Conservation (phyloP, 352 stramenopile species). For the Pythium coloratum region DNA sequence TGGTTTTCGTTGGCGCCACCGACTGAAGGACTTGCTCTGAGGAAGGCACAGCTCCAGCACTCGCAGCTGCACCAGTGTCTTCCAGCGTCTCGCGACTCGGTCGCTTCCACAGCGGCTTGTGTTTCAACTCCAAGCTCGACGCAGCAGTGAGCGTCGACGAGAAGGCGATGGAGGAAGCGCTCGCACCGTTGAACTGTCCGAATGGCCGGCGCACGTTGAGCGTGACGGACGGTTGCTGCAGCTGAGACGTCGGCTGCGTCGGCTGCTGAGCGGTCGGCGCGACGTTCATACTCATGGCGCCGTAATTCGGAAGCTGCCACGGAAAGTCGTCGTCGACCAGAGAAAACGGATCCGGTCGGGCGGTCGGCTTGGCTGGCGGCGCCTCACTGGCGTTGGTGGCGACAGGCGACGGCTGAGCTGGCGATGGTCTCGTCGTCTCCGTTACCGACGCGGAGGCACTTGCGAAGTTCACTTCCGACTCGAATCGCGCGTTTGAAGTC, state of each 20-base stretch:
- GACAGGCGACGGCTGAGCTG: not conserved
- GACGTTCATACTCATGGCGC: not conserved
- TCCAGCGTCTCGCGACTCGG: not conserved
- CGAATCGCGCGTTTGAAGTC: not conserved
- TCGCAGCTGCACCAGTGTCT: conserved; percentile 1
- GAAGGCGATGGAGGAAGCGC: not conserved
- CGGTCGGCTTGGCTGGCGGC: not conserved
- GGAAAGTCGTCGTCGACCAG: conserved; percentile 29
- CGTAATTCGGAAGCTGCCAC: conserved; percentile 30
- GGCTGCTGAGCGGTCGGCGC: not conserved
- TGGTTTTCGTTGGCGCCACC: not conserved
- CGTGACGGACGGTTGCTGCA: conserved; percentile 3
- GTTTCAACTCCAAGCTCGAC: conserved; percentile 17
- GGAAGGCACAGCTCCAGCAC: not conserved
- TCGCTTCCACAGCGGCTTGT: conserved; percentile 22
- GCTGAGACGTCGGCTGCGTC: not conserved
- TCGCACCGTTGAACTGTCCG: conserved; percentile 8
- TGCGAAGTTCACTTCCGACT: not conserved
- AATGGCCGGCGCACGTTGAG: conserved; percentile 21
- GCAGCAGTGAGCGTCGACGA: not conserved
- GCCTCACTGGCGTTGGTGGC: not conserved
- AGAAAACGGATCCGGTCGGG: conserved; percentile 20
- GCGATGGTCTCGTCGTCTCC: not conserved
- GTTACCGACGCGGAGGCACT: not conserved
- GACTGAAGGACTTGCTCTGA: not conserved